These are phyloP conservation scores for Candida sp. DNA, from an alignment of 1,139 yeast species.

Conservation along the genomic window DNA sequence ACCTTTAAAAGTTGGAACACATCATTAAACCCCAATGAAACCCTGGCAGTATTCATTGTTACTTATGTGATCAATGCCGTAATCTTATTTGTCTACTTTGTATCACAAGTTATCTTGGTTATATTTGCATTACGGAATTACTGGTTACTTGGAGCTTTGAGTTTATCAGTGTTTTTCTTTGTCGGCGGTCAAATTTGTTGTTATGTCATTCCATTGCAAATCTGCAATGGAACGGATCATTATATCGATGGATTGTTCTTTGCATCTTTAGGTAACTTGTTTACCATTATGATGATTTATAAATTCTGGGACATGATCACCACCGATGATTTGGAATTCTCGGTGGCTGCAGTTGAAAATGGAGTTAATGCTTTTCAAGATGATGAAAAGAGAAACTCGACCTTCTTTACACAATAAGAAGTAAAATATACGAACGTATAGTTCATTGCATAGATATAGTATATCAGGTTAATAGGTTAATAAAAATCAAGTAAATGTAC, in stretches of 20 bases:
- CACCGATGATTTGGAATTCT: conserved; percentile 91
- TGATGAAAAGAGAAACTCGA: conserved; percentile 29
- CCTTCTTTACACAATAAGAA: neutral
- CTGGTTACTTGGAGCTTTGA: conserved; percentile 88
- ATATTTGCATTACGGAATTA: conserved; percentile 63
- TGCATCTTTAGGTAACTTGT: conserved; percentile 74
- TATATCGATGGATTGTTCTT: conserved; percentile 89
- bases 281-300: conserved; percentile 90
- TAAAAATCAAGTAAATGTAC: neutral
- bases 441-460: neutral
- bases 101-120: conserved; percentile 71
- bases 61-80: conserved; percentile 70
- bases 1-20: conserved; percentile 73
- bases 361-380: conserved; percentile 32
- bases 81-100: conserved; percentile 56
- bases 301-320: conserved; percentile 97
- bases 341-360: conserved; percentile 54
- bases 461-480: neutral
- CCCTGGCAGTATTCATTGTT: conserved; percentile 66
- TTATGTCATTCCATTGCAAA: conserved; percentile 60
- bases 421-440: neutral
- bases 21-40: conserved; percentile 37
- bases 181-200: conserved; percentile 74
- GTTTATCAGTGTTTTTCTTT: conserved; percentile 69
- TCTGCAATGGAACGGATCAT: conserved; percentile 75